Conservation (phyloP, 2,329 filamentous ascomycete species). For the Penicillium sp. region DNA sequence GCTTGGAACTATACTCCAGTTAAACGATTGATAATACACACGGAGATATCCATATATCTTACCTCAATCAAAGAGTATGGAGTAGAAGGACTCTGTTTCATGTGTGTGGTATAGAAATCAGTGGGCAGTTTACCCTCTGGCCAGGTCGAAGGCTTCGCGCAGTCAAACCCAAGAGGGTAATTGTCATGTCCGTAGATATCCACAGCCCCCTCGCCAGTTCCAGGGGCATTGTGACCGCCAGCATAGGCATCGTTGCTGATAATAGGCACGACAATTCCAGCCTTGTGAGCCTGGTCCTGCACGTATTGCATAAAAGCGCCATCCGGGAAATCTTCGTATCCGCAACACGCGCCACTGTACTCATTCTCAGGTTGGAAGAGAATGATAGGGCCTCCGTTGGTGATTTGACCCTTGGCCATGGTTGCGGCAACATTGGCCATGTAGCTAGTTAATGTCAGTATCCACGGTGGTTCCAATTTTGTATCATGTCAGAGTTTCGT, state of each 20-base stretch:
- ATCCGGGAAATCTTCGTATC: constrained; percentile 58
- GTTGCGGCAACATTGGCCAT: constrained; percentile 59
- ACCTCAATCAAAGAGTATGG: constrained; percentile 63
- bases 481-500: constrained; percentile 12
- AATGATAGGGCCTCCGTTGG: constrained; percentile 76
- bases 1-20: constrained; percentile 58
- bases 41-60: constrained; percentile 5
- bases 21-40: background rate
- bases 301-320: constrained; percentile 68
- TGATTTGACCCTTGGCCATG: constrained; percentile 75
- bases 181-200: constrained; percentile 67
- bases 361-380: constrained; percentile 81
- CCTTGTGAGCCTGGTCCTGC: constrained; percentile 63
- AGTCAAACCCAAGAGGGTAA: constrained; percentile 54
- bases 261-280: constrained; percentile 69
- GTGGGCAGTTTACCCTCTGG: constrained; percentile 56
- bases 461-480: background rate
- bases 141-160: constrained; percentile 60
- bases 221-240: constrained; percentile 62
- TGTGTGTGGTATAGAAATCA: constrained; percentile 53
- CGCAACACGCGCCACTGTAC: constrained; percentile 56
- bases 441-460: constrained; percentile 47
- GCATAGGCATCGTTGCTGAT: constrained; percentile 71
- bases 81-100: constrained; percentile 61
- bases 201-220: constrained; percentile 54